Percentiles rank a stretch among this genome's conserved stretches.
Conservation (phyloP, 345 rosid species). For the Toxicodendron radicans region DNA sequence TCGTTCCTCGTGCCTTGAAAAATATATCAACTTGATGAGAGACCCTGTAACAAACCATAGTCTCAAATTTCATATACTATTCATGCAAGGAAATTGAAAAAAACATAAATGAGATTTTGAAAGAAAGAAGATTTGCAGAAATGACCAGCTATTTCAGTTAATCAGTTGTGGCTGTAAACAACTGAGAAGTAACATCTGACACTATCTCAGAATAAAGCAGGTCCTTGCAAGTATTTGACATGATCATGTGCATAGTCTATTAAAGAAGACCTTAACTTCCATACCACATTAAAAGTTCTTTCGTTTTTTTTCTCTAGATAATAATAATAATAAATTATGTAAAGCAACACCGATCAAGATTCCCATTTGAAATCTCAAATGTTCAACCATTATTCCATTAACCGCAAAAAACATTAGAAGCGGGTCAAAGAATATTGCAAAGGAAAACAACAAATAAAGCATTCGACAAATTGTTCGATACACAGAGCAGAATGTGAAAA, state of each 20-base stretch:
- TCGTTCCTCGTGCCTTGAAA: conserved; percentile 91
- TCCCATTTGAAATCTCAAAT: not conserved
- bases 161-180: not conserved
- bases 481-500: no score
- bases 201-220: not conserved
- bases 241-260: not conserved
- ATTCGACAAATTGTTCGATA: no score
- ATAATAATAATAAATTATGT: not conserved
- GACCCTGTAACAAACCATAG: conserved; percentile 60
- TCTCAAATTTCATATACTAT: conserved; percentile 1
- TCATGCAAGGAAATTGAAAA: not conserved
- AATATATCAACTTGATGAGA: conserved; percentile 90
- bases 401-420: not conserved
- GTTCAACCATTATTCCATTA: not conserved
- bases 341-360: not conserved
- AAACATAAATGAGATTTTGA: not conserved
- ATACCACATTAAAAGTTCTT: not conserved
- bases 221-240: not conserved
- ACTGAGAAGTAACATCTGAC: not conserved
- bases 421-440: not conserved
- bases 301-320: no score
- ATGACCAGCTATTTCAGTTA: not conserved
- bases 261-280: not conserved
- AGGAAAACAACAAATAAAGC: not conserved
- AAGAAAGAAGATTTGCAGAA: not conserved